phyloP scores from a whole-genome alignment of 768 basidiomycete species.

The Lentinula guzmanii region DNA sequence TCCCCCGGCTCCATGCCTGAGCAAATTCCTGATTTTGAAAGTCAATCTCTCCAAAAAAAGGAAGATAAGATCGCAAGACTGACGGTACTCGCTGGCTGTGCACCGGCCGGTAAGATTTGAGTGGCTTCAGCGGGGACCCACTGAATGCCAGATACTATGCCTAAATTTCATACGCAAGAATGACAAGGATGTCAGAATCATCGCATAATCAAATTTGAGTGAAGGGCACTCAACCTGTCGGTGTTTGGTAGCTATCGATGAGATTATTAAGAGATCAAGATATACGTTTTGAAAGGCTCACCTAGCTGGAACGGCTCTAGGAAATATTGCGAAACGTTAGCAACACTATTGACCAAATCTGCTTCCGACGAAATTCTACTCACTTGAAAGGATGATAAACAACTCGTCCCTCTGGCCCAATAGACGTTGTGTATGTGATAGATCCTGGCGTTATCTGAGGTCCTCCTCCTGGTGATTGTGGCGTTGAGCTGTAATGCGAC shows the following conservation, averaged over 20 bases:
- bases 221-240: conserved; percentile 18
- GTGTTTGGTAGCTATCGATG: conserved; percentile 59
- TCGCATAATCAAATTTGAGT: background rate
- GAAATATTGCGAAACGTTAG: conserved; percentile 6
- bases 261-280: background rate
- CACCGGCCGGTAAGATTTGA: conserved; percentile 49
- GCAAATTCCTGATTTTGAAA: conserved; percentile 46
- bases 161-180: conserved; percentile 18
- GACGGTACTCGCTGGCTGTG: conserved; percentile 53
- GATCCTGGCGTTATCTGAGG: conserved; percentile 58
- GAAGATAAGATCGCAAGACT: conserved; percentile 13
- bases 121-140: conserved; percentile 28
- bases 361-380: conserved; percentile 16
- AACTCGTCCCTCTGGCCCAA: conserved; percentile 52
- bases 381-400: conserved; percentile 75
- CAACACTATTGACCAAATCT: conserved; percentile 12
- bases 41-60: background rate
- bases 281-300: conserved; percentile 20
- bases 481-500: conserved; percentile 6
- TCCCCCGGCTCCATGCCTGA: conserved; percentile 47
- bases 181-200: background rate
- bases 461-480: conserved; percentile 20
- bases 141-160: conserved; percentile 60
- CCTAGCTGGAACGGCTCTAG: conserved; percentile 72
- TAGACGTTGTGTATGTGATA: conserved; percentile 67